Evolutionary conservation across 179 eudicot genomes (phyloP).

Genomic region (Sideroxylon spinosum): DNA sequence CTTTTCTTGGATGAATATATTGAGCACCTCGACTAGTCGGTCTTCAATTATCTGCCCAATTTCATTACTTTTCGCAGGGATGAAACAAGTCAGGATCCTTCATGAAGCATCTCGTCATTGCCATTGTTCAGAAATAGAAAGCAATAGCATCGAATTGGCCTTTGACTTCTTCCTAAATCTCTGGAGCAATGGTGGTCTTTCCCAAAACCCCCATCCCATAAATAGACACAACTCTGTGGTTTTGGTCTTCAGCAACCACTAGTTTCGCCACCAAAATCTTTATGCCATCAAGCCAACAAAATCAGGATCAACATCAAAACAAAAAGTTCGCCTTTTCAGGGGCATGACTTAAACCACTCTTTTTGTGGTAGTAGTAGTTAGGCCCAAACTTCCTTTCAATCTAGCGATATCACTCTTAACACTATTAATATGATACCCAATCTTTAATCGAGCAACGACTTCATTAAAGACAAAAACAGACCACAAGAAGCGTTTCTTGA

Average conservation of each 20-base stretch:
- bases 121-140: not conserved
- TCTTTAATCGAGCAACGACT: not conserved
- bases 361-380: not conserved
- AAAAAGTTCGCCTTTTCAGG: not conserved
- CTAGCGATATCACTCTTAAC: not conserved
- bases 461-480: not conserved
- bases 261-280: not conserved
- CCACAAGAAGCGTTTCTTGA: not conserved
- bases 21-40: slow-evolving; percentile 11
- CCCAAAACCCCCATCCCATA: slow-evolving; percentile 23
- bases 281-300: too few species aligned
- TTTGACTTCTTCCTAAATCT: slow-evolving; percentile 14
- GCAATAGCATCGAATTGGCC: slow-evolving; percentile 23
- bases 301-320: too few species aligned
- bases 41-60: slow-evolving; percentile 15
- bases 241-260: not conserved
- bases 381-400: not conserved
- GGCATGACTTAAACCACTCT: not conserved
- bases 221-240: slow-evolving; percentile 2
- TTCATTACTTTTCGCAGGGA: not conserved
- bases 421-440: not conserved
- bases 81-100: not conserved
- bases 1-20: slow-evolving; percentile 14
- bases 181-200: slow-evolving; percentile 24
- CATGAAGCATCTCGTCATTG: not conserved